Conservation (phyloP, 1,284 basidiomycete genomes). For the Phlebopus sp. region DNA sequence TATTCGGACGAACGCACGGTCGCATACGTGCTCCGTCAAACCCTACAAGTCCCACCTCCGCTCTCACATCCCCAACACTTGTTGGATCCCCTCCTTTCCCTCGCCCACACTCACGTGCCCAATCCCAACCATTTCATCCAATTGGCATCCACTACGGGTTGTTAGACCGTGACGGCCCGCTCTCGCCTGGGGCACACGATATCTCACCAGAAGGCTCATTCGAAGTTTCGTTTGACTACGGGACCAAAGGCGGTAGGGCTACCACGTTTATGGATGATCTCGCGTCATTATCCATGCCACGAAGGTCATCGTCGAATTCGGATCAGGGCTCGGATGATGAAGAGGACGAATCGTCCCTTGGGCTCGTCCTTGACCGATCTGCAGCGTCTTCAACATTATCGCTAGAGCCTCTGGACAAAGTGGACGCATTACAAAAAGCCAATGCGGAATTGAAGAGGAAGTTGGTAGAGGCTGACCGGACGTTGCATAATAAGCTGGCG, state of each 20-base stretch:
- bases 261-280: constrained; percentile 33
- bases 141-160: constrained; percentile 36
- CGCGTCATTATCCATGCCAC: constrained; percentile 41
- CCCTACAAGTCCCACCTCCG: constrained; percentile 51
- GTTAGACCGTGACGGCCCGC: constrained; percentile 30
- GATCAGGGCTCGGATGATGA: constrained; percentile 50
- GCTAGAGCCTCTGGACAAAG: constrained; percentile 59
- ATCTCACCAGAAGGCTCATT: constrained; percentile 41
- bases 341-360: constrained; percentile 51
- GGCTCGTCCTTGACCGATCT: constrained; percentile 58
- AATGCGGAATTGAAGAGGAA: constrained; percentile 73
- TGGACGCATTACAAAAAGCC: constrained; percentile 68
- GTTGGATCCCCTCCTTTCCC: constrained; percentile 42
- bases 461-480: constrained; percentile 68
- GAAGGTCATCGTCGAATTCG: constrained; percentile 26
- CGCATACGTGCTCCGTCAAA: constrained; percentile 65
- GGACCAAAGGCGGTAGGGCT: constrained; percentile 12
- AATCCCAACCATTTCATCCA: constrained; percentile 43
- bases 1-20: constrained; percentile 41
- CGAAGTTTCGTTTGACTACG: constrained; percentile 37
- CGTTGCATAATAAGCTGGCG: constrained; percentile 57
- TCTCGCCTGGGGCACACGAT: constrained; percentile 27
- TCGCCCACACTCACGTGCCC: constrained; percentile 60
- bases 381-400: constrained; percentile 57
- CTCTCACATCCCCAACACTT: constrained; percentile 41